These are phyloP conservation scores for Colletotrichum cereale DNA, from an alignment of 2,329 filamentous ascomycete genomes.

Conservation along the genomic window DNA sequence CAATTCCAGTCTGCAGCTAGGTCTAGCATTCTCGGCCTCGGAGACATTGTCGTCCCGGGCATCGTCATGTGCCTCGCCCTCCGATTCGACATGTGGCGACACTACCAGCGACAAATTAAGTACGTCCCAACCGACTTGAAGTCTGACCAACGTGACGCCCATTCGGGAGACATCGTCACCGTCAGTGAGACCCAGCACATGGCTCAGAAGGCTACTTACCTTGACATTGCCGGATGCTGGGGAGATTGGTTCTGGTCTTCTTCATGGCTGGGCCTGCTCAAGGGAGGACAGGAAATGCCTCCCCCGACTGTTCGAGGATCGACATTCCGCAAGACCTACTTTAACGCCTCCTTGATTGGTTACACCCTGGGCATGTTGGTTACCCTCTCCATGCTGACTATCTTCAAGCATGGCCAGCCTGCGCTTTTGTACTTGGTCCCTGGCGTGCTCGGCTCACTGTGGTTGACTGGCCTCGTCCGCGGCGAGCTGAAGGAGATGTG, in stretches of 20 bases:
- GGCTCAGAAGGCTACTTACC: conserved; percentile 58
- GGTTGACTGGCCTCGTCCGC: conserved; percentile 77
- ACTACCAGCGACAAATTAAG: conserved; percentile 78
- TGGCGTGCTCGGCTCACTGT: conserved; percentile 80
- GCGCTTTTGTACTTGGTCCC: conserved; percentile 94
- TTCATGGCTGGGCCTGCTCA: conserved; percentile 43
- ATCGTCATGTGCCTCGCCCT: conserved; percentile 90
- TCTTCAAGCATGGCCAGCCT: conserved; percentile 86
- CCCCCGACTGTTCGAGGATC: conserved; percentile 54
- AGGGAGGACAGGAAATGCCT: conserved; percentile 41
- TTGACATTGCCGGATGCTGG: conserved; percentile 79
- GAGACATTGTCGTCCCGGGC: conserved; percentile 94
- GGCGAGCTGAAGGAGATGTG: conserved; percentile 84
- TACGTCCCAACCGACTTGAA: conserved; percentile 54
- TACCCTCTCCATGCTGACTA: conserved; percentile 81
- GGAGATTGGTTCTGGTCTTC: conserved; percentile 85
- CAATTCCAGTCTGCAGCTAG: conserved; percentile 78
- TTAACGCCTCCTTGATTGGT: conserved; percentile 80
- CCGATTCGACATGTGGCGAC: conserved; percentile 89
- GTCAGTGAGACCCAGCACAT: conserved; percentile 56
- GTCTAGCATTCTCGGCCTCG: conserved; percentile 86
- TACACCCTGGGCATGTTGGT: conserved; percentile 83
- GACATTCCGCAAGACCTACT: conserved; percentile 86
- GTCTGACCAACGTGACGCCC: conserved; percentile 47
- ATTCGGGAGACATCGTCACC: conserved; percentile 51